Evolutionary conservation across 345 rosid species (phyloP).

Genomic region (Anacardium occidentale): DNA sequence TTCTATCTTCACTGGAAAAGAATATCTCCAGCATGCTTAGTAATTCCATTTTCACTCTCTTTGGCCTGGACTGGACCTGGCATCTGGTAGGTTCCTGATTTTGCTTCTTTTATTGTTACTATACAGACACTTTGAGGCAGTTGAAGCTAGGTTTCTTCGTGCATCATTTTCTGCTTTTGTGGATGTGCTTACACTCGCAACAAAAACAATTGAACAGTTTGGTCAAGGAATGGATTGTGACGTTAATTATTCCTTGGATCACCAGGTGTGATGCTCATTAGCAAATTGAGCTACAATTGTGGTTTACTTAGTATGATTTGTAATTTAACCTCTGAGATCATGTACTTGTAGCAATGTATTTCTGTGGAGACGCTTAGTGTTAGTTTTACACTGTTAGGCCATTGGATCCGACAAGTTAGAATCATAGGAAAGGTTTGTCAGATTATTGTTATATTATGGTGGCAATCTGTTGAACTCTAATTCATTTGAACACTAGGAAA

Average conservation of each 20-base stretch:
- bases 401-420: neutral
- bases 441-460: neutral
- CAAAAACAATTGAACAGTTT: constrained; percentile 80
- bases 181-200: constrained; percentile 71
- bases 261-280: neutral
- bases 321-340: neutral
- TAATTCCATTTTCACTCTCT: neutral
- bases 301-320: neutral
- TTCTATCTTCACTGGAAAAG: neutral
- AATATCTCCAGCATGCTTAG: neutral
- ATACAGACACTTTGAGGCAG: constrained; percentile 74
- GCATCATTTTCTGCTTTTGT: constrained; percentile 85
- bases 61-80: neutral
- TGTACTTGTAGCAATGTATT: neutral
- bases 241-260: neutral
- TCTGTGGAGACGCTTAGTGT: neutral
- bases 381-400: neutral
- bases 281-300: neutral
- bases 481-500: neutral
- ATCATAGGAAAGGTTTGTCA: neutral
- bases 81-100: neutral
- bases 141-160: constrained; percentile 91
- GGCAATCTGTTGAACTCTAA: neutral
- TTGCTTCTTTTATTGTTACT: neutral
- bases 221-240: constrained; percentile 43